phyloP scores from a whole-genome alignment of 495 filamentous ascomycete species.

The Hypoxylon fragiforme region DNA sequence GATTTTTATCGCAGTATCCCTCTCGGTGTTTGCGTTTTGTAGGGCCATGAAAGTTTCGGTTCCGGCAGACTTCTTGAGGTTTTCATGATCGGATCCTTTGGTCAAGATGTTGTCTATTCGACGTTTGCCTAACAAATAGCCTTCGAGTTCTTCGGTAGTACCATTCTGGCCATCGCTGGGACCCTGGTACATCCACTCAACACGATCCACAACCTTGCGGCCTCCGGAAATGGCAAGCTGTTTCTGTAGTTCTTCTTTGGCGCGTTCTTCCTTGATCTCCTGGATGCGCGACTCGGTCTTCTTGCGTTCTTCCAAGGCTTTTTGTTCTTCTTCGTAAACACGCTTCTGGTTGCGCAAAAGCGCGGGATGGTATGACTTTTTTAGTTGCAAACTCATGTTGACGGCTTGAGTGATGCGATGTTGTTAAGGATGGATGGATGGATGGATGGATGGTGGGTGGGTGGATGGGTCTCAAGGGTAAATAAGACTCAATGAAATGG shows the following conservation, averaged over 20 bases:
- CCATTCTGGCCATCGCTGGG: slow-evolving; percentile 78
- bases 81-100: slow-evolving; percentile 78
- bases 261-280: slow-evolving; percentile 91
- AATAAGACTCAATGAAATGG: too few relatives aligned
- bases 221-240: slow-evolving; percentile 90
- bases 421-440: neutral
- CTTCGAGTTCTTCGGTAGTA: slow-evolving; percentile 90
- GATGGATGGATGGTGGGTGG: too few relatives aligned
- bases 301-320: slow-evolving; percentile 94
- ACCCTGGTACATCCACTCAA: slow-evolving; percentile 98
- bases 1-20: slow-evolving; percentile 83
- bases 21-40: slow-evolving; percentile 62
- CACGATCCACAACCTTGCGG: slow-evolving; percentile 69
- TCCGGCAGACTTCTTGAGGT: slow-evolving; percentile 77
- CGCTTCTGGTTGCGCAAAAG: slow-evolving; percentile 79
- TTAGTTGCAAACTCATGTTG: slow-evolving; percentile 90
- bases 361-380: slow-evolving; percentile 96
- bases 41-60: slow-evolving; percentile 64
- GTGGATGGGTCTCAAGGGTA: too few relatives aligned
- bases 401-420: slow-evolving; percentile 10
- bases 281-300: slow-evolving; percentile 72
- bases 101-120: slow-evolving; percentile 84
- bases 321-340: slow-evolving; percentile 86
- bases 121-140: slow-evolving; percentile 88
- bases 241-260: slow-evolving; percentile 86